These are phyloP conservation scores for Lecanicillium sp. DNA, from an alignment of 2,329 filamentous ascomycete genomes.

Conservation along the genomic window DNA sequence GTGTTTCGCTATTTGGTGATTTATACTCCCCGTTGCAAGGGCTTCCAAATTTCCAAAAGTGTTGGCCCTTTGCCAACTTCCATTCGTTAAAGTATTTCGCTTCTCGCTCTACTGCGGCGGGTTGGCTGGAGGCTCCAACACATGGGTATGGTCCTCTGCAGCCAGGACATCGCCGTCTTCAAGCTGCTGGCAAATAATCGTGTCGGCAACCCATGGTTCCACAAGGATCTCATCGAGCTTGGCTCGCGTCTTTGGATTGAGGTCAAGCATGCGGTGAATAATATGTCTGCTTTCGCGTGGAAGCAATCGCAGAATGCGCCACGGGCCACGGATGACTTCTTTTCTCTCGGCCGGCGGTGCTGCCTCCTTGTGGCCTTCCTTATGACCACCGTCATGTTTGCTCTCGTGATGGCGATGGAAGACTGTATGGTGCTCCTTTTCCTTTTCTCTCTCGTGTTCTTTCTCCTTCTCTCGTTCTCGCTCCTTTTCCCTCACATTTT, in stretches of 20 bases:
- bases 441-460: slow-evolving; percentile 1
- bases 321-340: slow-evolving; percentile 84
- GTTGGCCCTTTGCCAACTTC: too few species aligned
- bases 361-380: slow-evolving; percentile 8
- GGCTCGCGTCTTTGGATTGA: slow-evolving; percentile 75
- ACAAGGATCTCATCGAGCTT: slow-evolving; percentile 78
- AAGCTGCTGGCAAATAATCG: slow-evolving; percentile 74
- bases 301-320: slow-evolving; percentile 77
- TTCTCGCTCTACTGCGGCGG: slow-evolving; percentile 19
- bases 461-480: slow-evolving; percentile 9
- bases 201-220: slow-evolving; percentile 84
- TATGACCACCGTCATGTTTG: slow-evolving; percentile 12
- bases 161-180: slow-evolving; percentile 60
- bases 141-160: slow-evolving; percentile 72
- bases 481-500: slow-evolving; percentile 19
- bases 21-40: too few species aligned
- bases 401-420: slow-evolving; percentile 18
- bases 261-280: slow-evolving; percentile 83
- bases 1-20: too few species aligned
- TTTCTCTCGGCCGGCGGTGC: slow-evolving; percentile 40
- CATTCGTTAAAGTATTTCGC: background rate
- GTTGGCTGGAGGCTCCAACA: slow-evolving; percentile 63
- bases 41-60: too few species aligned
- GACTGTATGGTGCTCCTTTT: background rate
- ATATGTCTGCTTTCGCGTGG: slow-evolving; percentile 86